Base-by-base conservation (phyloP, 2,329 filamentous ascomycete species). In the Fusarium foetens region DNA sequence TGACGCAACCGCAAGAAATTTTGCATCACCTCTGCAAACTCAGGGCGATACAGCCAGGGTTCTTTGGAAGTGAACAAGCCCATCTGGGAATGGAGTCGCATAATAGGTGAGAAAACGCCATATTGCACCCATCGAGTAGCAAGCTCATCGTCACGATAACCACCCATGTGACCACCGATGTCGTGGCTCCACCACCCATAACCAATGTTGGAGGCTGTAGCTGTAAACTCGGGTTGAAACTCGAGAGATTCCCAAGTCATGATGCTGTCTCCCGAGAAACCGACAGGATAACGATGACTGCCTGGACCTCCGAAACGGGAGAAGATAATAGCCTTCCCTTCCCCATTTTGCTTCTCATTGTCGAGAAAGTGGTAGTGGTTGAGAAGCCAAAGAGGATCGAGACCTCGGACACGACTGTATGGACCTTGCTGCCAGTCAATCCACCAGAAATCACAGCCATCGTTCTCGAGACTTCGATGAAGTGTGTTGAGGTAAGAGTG, bases 141-240 rank as follows among this genome's bases (percentile, higher is more conserved):
- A 12, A 91, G 81, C 73, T 92, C 88, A 55, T 90, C 89, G 54
- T 89, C 87, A 10, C 86, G 85, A 42, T 79, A 80, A 8, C 90
- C 90, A 5, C 79, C 76, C 72, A 88, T 86, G 75, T 92, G 90
- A 0, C 90, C 90, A n/a, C 90, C 90, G 33, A 92, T 90, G 70
- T 92, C 90, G 76, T 92, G 89, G 54, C 87, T 89, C 90, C 90
- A 92, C 89, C 89, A 91, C 5, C 89, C 90, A 69, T 89, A 92
- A 1, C 90, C 90, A 65, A 92, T 90, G 77, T 92, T 92, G 14
- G 88, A 89, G 0, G 90, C 88, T 1, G 88, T 91, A 6, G 89
- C 87, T 1, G 90, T 92, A 74, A 92, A 92, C 74, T 92, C 89
- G 11, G 90, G 89, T 76, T 92, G 90, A 79, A 91, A 92, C 19